Evolutionary conservation across 257 asterid species (phyloP).

Genomic region (Solanum habrochaites): DNA sequence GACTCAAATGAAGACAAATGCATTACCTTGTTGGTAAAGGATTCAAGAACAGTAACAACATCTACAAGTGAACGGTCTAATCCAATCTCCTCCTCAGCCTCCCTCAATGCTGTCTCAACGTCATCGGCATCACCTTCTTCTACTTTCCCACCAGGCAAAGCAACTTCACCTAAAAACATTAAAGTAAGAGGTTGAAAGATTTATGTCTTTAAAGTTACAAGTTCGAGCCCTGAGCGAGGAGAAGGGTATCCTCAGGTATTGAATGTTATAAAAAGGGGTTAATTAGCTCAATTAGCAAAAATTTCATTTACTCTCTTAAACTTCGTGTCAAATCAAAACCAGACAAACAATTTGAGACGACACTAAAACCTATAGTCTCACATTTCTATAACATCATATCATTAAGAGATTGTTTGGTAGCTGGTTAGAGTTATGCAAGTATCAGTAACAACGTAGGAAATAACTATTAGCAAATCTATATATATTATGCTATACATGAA

Average conservation of each 20-base stretch:
- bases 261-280: background rate
- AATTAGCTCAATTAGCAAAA: background rate
- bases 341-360: no score
- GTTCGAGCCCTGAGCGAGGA: background rate
- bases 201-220: background rate
- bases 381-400: background rate
- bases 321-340: background rate
- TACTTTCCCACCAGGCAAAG: conserved; percentile 80
- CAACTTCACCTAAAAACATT: conserved; percentile 60
- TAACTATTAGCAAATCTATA: background rate
- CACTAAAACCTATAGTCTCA: background rate
- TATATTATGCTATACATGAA: background rate
- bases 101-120: conserved; percentile 65
- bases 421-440: background rate
- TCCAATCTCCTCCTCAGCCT: conserved; percentile 88
- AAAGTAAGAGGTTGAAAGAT: background rate
- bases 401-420: background rate
- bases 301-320: background rate
- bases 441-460: no score
- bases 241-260: background rate
- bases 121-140: conserved; percentile 54
- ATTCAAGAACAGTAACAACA: conserved; percentile 47
- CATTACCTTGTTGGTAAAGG: conserved; percentile 44
- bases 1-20: background rate
- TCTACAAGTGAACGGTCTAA: conserved; percentile 64